Conservation (phyloP, 306 rosid species). For the Albizia julibrissin region DNA sequence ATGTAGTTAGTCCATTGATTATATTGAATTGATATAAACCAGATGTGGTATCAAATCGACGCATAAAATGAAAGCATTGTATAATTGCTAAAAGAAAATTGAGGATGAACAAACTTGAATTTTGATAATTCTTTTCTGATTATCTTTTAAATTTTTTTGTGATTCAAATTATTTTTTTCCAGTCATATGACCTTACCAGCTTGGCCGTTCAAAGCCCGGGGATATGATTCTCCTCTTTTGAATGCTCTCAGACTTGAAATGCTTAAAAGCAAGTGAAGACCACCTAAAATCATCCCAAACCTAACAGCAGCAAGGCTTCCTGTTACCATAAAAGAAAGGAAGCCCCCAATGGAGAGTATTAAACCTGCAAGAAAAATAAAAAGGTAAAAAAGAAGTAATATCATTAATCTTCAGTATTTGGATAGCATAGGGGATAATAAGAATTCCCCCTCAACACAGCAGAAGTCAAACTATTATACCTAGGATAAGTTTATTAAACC, state of each 20-base stretch:
- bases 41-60: neutral
- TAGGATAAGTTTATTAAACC: neutral
- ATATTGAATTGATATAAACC: conserved; percentile 6
- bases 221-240: conserved; percentile 58
- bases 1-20: conserved; percentile 3
- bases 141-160: neutral
- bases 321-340: conserved; percentile 82
- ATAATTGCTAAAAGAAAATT: neutral
- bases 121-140: conserved; percentile 7
- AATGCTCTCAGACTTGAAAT: conserved; percentile 68
- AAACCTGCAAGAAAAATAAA: conserved; percentile 60
- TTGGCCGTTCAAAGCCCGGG: conserved; percentile 79
- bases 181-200: conserved; percentile 57
- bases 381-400: neutral
- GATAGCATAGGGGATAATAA: conserved; percentile 5
- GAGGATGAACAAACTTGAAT: neutral
- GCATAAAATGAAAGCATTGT: neutral
- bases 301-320: conserved; percentile 81
- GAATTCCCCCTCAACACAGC: neutral
- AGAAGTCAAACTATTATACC: conserved; percentile 12
- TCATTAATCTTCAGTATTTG: conserved; percentile 28
- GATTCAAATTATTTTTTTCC: conserved; percentile 6
- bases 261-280: conserved; percentile 70
- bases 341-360: conserved; percentile 82
- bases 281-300: conserved; percentile 93